phyloP scores from a whole-genome alignment of 192 early-diverging fungal species.

The Linnemannia exigua region DNA sequence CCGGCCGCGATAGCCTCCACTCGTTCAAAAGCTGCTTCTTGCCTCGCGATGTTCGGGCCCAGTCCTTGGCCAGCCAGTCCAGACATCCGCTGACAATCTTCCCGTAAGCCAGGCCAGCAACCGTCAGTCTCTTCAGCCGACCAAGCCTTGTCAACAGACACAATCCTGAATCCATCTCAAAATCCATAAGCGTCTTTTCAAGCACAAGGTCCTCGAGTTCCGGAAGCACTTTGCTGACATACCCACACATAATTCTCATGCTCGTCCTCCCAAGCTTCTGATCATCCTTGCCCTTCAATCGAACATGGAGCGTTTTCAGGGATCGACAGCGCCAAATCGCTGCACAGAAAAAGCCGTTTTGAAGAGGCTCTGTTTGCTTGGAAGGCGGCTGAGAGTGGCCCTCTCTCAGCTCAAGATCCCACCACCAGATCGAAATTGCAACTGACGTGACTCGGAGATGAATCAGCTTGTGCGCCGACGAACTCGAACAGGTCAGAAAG shows the following conservation, averaged over 20 bases:
- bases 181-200: background rate
- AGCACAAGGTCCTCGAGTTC: background rate
- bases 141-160: background rate
- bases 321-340: background rate
- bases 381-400: background rate
- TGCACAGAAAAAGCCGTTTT: background rate
- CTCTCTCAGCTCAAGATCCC: conserved; percentile 3
- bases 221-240: background rate
- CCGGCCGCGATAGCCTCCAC: background rate
- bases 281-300: background rate
- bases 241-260: conserved; percentile 1
- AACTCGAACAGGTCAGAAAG: background rate
- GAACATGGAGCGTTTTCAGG: background rate
- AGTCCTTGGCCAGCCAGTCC: background rate
- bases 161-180: background rate
- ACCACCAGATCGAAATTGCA: background rate
- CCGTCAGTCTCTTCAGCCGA: background rate
- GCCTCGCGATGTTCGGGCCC: background rate
- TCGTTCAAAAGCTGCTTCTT: background rate
- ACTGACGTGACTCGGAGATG: background rate
- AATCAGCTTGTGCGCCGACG: background rate
- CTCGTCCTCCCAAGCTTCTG: background rate
- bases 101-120: background rate
- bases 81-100: background rate
- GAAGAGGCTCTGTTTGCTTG: background rate